A percentile compares a stretch with the other conserved stretches of the same genome.
phyloP scores from a whole-genome alignment of 495 filamentous ascomycete species.

The Neurospora sp. region DNA sequence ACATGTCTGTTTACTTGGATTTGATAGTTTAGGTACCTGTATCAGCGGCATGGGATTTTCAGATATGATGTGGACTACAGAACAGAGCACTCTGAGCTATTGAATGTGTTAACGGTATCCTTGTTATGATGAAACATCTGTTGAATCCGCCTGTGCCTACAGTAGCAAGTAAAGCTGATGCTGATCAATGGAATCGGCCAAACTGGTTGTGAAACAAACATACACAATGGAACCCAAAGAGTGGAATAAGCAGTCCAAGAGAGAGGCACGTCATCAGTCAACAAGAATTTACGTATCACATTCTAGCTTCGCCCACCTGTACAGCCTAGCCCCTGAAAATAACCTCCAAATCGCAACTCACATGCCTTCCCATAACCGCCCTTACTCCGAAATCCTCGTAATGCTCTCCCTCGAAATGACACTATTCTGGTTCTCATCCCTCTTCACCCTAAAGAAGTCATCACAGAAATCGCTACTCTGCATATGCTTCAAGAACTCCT shows the following conservation, averaged over 20 bases:
- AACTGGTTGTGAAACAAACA: background rate
- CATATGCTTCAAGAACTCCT: constrained; percentile 91
- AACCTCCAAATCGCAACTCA: background rate
- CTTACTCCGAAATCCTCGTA: constrained; percentile 37
- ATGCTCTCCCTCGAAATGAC: constrained; percentile 67
- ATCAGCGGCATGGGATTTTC: background rate
- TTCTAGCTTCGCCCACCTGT: background rate
- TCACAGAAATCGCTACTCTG: constrained; percentile 90
- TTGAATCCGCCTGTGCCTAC: background rate
- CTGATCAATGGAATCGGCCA: background rate
- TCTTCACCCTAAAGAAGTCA: constrained; percentile 74
- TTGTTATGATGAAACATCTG: background rate
- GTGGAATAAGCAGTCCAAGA: background rate
- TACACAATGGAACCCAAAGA: background rate
- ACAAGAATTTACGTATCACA: background rate
- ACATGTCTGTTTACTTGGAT: background rate
- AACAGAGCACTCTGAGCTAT: background rate
- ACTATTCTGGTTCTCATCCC: constrained; percentile 80
- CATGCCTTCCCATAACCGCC: background rate
- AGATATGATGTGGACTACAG: background rate
- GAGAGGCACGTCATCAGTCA: background rate
- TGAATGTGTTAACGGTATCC: background rate
- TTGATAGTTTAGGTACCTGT: background rate
- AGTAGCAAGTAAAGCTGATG: background rate
- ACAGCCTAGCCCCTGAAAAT: background rate